phyloP scores from a whole-genome alignment of 2,329 filamentous ascomycete species.

The Diplodia mutila region DNA sequence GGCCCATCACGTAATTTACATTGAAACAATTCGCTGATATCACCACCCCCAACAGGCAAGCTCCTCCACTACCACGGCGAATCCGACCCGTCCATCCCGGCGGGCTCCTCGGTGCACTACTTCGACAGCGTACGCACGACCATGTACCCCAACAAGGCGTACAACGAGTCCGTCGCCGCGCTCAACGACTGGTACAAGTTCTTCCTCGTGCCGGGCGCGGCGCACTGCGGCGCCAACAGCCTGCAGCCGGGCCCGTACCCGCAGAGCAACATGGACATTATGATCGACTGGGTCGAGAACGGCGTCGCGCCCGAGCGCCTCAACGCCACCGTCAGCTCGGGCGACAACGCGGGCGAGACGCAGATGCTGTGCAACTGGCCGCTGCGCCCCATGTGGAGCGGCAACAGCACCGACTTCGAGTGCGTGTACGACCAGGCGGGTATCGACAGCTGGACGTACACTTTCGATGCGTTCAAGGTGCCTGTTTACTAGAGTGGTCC shows the following conservation, averaged over 20 bases:
- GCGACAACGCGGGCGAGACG: constrained; percentile 38
- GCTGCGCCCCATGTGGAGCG: constrained; percentile 34
- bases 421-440: constrained; percentile 20
- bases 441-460: constrained; percentile 22
- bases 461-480: constrained; percentile 19
- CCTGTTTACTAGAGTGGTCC: constrained; percentile 26
- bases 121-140: constrained; percentile 56
- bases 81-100: constrained; percentile 57
- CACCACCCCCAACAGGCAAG: constrained; percentile 42
- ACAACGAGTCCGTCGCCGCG: constrained; percentile 33
- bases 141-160: constrained; percentile 47
- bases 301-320: constrained; percentile 40
- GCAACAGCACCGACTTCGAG: constrained; percentile 8
- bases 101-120: constrained; percentile 60
- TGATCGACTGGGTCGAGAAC: constrained; percentile 30
- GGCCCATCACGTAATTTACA: rapidly evolving
- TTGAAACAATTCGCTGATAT: neutral
- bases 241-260: constrained; percentile 28
- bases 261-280: constrained; percentile 25
- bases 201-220: constrained; percentile 40
- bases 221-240: constrained; percentile 27
- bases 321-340: constrained; percentile 45
- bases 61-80: constrained; percentile 63
- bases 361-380: constrained; percentile 49
- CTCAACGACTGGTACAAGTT: constrained; percentile 60